Evolutionary conservation across 192 early-diverging fungal genomes (phyloP), one percentile per base, ranked within the genome.

Genomic region (Chytriomyces sp.): DNA sequence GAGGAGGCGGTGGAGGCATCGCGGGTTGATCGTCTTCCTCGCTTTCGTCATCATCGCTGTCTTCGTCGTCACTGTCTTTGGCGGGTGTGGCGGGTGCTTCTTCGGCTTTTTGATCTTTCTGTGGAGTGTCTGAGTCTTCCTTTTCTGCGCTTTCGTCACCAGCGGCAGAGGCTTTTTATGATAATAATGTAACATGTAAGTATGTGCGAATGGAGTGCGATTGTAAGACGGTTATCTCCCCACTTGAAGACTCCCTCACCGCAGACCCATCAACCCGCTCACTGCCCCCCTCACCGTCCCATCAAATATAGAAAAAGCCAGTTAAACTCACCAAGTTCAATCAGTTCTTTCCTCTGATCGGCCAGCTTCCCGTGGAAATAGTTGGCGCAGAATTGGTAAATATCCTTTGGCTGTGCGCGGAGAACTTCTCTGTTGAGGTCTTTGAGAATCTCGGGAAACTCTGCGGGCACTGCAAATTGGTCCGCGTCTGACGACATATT

Each of bases 371-470:
- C 81, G 80, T 93, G 88, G 81, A 98, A 98, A 80, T 93, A 95
- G 69, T 92, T 87, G 26, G 95, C 92, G 82, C 95, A 97, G 82
- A 95, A 98, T 85, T 95, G 93, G 80, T 93, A 89, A 63, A 96
- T 91, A 84, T 98, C 96, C 50, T 90, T 79, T 6, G 96, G 96
- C 69, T 94, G 92, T 45, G 82, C 82, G 72, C 89, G 83, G 63
- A 91, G 87, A 43, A 98, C 87, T 60, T 91, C 91, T 70, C 91
- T 85, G 83, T 93, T 93, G 47, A 98, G 86, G 77, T 97, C 96
- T 75, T 92, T 89, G 50, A 98, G 83, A 49, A 98, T 85, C 24
- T 86, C 85, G 45, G 86, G 88, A 69, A 89, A 86, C 65, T 78
- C 86, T n/a, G 84, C 78, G 1, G 86, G 88, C 43, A 88, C 86